Evolutionary conservation across 108 stramenopile species (phyloP).

Genomic region (Fragilariopsis cylindrus): DNA sequence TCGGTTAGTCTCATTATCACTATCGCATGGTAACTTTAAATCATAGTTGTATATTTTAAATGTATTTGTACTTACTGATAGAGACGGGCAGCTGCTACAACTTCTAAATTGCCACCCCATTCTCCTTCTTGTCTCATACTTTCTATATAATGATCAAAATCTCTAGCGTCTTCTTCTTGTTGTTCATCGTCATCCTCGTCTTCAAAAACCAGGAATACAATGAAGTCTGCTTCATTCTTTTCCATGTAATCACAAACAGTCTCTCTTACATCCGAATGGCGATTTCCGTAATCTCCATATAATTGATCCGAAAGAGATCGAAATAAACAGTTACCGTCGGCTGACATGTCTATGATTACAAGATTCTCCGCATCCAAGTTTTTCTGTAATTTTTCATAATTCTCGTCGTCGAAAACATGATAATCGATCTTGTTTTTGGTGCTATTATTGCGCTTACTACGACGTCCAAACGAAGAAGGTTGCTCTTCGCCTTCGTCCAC

Average conservation of each 20-base stretch:
- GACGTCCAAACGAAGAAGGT: background rate
- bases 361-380: slow-evolving; percentile 16
- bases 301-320: slow-evolving; percentile 82
- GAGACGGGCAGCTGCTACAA: slow-evolving; percentile 73
- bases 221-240: slow-evolving; percentile 60
- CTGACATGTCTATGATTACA: slow-evolving; percentile 58
- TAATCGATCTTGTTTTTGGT: background rate
- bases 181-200: slow-evolving; percentile 56
- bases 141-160: slow-evolving; percentile 65
- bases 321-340: slow-evolving; percentile 90
- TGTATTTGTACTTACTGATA: slow-evolving; percentile 48
- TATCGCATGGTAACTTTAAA: too few relatives aligned
- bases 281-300: slow-evolving; percentile 54
- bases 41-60: too few relatives aligned
- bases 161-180: slow-evolving; percentile 60
- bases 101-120: slow-evolving; percentile 79
- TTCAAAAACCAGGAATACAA: slow-evolving; percentile 70
- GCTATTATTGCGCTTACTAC: background rate
- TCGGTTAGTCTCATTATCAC: background rate
- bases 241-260: slow-evolving; percentile 76
- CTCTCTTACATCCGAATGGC: slow-evolving; percentile 51
- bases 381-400: background rate
- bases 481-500: slow-evolving; percentile 13
- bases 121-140: slow-evolving; percentile 74
- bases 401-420: background rate